These are phyloP conservation scores for Fusarium sarcochroum DNA, from an alignment of 2,329 filamentous ascomycete species.

Conservation along the genomic window DNA sequence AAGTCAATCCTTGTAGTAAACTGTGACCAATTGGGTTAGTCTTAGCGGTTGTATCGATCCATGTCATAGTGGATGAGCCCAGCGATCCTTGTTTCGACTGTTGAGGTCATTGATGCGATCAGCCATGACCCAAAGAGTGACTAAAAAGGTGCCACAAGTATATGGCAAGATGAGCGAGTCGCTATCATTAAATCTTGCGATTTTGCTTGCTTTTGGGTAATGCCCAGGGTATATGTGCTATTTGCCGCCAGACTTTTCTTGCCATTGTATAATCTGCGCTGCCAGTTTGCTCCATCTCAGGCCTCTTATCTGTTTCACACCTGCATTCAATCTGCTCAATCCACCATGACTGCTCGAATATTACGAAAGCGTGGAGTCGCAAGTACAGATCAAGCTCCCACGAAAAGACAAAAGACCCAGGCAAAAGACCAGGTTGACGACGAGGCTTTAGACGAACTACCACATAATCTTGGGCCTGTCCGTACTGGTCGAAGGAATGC, in stretches of 20 bases:
- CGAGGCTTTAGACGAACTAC: constrained; percentile 27
- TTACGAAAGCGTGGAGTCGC: constrained; percentile 30
- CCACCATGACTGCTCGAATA: constrained; percentile 29
- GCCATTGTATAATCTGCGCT: neutral
- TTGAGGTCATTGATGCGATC: constrained; percentile 41
- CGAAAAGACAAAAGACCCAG: constrained; percentile 27
- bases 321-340: neutral
- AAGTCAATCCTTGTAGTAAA: neutral
- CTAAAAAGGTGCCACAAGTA: neutral
- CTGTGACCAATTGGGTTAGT: constrained; percentile 12
- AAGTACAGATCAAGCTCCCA: neutral
- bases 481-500: constrained; percentile 10
- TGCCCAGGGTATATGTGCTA: constrained; percentile 8
- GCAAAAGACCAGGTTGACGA: neutral
- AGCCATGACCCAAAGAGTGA: constrained; percentile 5
- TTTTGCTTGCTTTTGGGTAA: neutral
- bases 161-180: neutral
- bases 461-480: constrained; percentile 39
- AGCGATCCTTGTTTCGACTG: constrained; percentile 38
- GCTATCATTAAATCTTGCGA: neutral
- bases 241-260: neutral
- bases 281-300: constrained; percentile 1
- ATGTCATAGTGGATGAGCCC: constrained; percentile 5
- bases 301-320: constrained; percentile 3
- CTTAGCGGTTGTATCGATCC: neutral